phyloP scores from a whole-genome alignment of 257 asterid species.

The Scutellaria minor region DNA sequence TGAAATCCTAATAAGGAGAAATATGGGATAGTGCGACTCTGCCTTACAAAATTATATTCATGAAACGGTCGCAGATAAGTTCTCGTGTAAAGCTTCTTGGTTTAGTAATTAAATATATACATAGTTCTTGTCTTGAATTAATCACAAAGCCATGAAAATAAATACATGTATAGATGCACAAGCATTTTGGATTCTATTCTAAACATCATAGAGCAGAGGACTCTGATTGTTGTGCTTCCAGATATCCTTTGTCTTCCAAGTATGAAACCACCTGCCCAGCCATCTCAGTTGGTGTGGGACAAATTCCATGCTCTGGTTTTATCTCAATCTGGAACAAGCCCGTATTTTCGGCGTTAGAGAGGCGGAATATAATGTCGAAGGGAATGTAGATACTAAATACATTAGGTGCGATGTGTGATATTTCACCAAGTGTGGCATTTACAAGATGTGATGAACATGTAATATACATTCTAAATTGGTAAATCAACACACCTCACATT shows the following conservation, averaged over 20 bases:
- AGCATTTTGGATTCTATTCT: slow-evolving; percentile 16
- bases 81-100: background rate
- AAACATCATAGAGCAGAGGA: background rate
- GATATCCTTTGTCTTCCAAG: slow-evolving; percentile 74
- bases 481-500: slow-evolving; percentile 71
- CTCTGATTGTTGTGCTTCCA: slow-evolving; percentile 45
- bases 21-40: too few species aligned
- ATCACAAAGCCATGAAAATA: background rate
- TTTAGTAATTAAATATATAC: too few species aligned
- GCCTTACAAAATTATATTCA: too few species aligned
- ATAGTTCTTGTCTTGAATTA: too few species aligned
- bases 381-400: background rate
- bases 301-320: slow-evolving; percentile 60
- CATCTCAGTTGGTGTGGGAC: slow-evolving; percentile 87
- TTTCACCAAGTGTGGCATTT: background rate
- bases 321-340: slow-evolving; percentile 69
- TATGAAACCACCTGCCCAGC: slow-evolving; percentile 73
- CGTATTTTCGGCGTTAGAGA: background rate
- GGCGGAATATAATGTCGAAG: background rate
- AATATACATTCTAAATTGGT: background rate
- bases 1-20: background rate
- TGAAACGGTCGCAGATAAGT: too few species aligned
- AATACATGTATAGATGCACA: background rate
- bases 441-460: background rate
- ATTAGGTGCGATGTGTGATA: too few species aligned